Conservation (phyloP, 2,329 filamentous ascomycete genomes). For the Ophioceras dolichostomum region DNA sequence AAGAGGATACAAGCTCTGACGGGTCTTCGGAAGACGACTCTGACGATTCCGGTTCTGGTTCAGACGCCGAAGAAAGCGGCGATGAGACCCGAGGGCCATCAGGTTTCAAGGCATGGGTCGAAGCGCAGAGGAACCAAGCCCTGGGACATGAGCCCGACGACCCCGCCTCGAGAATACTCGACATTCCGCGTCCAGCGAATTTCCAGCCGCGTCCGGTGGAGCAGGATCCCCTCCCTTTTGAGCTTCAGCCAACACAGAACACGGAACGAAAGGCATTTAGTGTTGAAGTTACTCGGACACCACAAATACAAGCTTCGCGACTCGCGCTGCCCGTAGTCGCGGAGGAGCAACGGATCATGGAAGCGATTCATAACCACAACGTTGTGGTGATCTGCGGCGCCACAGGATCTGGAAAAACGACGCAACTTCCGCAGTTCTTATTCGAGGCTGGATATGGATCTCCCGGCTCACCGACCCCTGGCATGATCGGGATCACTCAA, state of each 20-base stretch:
- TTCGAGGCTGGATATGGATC: slow-evolving; percentile 89
- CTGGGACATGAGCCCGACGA: slow-evolving; percentile 47
- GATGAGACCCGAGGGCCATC: slow-evolving; percentile 22
- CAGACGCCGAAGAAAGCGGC: slow-evolving; percentile 18
- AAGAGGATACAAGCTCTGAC: slow-evolving; percentile 18
- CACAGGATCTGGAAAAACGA: slow-evolving; percentile 95
- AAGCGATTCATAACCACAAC: slow-evolving; percentile 85
- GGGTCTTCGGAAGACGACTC: slow-evolving; percentile 11
- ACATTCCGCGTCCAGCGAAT: slow-evolving; percentile 43
- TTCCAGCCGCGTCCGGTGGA: slow-evolving; percentile 59
- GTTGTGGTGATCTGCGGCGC: slow-evolving; percentile 87
- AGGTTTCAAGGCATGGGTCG: slow-evolving; percentile 89
- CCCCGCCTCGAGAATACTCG: slow-evolving; percentile 25
- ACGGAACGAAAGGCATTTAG: slow-evolving; percentile 61
- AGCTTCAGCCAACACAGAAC: slow-evolving; percentile 49
- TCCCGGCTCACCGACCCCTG: slow-evolving; percentile 64
- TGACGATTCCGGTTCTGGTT: slow-evolving; percentile 7
- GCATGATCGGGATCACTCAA: slow-evolving; percentile 91
- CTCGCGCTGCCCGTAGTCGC: slow-evolving; percentile 79
- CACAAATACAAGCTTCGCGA: slow-evolving; percentile 67
- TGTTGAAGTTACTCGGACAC: slow-evolving; percentile 55
- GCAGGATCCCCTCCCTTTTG: slow-evolving; percentile 56
- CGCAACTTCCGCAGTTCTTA: slow-evolving; percentile 91
- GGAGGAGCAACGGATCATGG: slow-evolving; percentile 96
- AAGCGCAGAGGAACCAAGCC: slow-evolving; percentile 52